Conservation (phyloP, 2,329 filamentous ascomycete species). For the Colletotrichum truncatum region DNA sequence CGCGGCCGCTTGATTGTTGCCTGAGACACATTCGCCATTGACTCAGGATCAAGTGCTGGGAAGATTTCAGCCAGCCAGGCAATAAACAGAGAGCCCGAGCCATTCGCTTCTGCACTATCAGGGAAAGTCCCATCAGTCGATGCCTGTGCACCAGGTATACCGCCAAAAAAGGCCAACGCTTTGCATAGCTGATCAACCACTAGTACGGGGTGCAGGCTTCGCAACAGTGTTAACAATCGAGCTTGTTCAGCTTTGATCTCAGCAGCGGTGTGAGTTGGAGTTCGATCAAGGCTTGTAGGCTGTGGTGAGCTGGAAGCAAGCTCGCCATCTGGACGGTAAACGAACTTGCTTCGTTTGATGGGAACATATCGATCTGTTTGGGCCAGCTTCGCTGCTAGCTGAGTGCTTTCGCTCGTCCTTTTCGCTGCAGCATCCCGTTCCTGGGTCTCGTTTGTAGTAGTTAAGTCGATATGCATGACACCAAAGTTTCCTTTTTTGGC, state of each 20-base stretch:
- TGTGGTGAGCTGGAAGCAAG: background rate
- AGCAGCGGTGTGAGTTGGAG: slow-evolving; percentile 45
- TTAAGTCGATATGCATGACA: slow-evolving; percentile 69
- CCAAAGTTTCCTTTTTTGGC: slow-evolving; percentile 68
- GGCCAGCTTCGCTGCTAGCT: slow-evolving; percentile 64
- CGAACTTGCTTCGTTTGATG: slow-evolving; percentile 52
- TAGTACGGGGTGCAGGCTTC: slow-evolving; percentile 61
- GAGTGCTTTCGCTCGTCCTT: slow-evolving; percentile 69
- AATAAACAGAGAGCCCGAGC: slow-evolving; percentile 65
- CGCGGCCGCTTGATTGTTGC: slow-evolving; percentile 39
- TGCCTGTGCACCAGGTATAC: slow-evolving; percentile 64
- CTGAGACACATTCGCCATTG: slow-evolving; percentile 19
- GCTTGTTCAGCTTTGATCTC: slow-evolving; percentile 69
- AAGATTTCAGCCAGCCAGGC: slow-evolving; percentile 73
- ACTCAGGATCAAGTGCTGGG: slow-evolving; percentile 48
- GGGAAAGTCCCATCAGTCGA: slow-evolving; percentile 62
- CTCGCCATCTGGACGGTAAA: slow-evolving; percentile 30
- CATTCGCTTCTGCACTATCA: slow-evolving; percentile 63
- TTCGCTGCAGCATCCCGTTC: slow-evolving; percentile 65
- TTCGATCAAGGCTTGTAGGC: slow-evolving; percentile 32
- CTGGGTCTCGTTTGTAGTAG: slow-evolving; percentile 53
- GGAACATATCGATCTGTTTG: slow-evolving; percentile 63
- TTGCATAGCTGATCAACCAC: slow-evolving; percentile 72
- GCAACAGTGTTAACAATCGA: slow-evolving; percentile 65
- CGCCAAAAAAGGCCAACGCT: slow-evolving; percentile 71